Evolutionary conservation across 805 yeast genomes (phyloP).

Genomic region (Nakazawaea holstii): DNA sequence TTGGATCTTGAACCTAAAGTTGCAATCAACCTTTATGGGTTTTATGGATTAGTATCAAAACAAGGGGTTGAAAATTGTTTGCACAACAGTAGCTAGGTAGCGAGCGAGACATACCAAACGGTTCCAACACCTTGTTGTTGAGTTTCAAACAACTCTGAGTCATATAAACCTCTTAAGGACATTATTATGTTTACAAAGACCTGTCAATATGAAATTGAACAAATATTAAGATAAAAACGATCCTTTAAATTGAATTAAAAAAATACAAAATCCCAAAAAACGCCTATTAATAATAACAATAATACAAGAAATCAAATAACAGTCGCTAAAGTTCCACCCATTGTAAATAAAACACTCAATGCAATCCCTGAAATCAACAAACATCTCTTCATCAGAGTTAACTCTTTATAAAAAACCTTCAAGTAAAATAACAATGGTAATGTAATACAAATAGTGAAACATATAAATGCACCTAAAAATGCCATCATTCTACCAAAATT

Average conservation of each 20-base stretch:
- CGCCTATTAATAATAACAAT: too few species aligned
- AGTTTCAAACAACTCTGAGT: background rate
- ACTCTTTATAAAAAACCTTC: constrained; percentile 40
- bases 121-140: constrained; percentile 21
- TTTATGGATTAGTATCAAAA: constrained; percentile 2
- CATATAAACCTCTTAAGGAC: background rate
- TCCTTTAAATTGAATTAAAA: too few species aligned
- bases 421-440: constrained; percentile 73
- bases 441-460: constrained; percentile 74
- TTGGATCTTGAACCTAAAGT: constrained; percentile 21
- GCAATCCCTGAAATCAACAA: constrained; percentile 38
- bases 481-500: constrained; percentile 81
- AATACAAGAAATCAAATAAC: constrained; percentile 11
- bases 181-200: background rate
- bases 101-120: constrained; percentile 24
- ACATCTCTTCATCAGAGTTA: constrained; percentile 32
- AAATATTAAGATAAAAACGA: too few species aligned
- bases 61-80: background rate
- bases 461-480: constrained; percentile 73
- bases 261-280: too few species aligned
- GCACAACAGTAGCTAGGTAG: too few species aligned
- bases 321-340: constrained; percentile 59
- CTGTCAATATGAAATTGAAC: too few species aligned
- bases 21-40: constrained; percentile 23
- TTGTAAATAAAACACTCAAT: constrained; percentile 42